phyloP scores from a whole-genome alignment of 164 flowering plant genomes.

The Magnolia officinalis region DNA sequence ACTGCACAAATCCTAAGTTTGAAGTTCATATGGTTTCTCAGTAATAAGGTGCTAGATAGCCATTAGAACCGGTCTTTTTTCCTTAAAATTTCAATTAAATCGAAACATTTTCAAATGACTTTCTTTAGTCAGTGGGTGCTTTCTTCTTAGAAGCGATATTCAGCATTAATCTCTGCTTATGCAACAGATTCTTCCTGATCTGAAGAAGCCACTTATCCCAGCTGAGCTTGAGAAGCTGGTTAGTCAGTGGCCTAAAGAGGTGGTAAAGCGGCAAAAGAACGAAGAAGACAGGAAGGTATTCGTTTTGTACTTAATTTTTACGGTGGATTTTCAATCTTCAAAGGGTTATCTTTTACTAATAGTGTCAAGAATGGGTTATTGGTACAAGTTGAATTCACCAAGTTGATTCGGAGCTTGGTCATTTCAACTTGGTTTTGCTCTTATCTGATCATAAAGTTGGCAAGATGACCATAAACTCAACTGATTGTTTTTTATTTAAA shows the following conservation, averaged over 20 bases:
- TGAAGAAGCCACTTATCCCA: slow-evolving; percentile 34
- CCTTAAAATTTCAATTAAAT: too few relatives aligned
- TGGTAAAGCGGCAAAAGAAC: slow-evolving; percentile 48
- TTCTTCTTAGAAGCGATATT: background rate
- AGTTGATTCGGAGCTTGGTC: background rate
- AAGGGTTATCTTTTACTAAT: background rate
- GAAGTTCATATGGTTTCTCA: too few relatives aligned
- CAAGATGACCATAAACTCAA: background rate
- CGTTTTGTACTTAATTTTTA: background rate
- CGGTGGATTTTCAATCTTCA: background rate
- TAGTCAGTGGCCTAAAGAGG: slow-evolving; percentile 71
- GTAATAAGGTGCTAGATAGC: too few relatives aligned
- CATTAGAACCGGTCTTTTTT: too few relatives aligned
- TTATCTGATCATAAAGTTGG: background rate
- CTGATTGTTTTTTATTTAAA: background rate
- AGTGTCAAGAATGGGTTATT: too few relatives aligned
- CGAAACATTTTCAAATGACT: too few relatives aligned
- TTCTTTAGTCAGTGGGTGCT: background rate
- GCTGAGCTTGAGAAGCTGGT: slow-evolving; percentile 65
- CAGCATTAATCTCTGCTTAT: background rate
- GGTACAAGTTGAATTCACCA: background rate
- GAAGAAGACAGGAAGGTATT: slow-evolving; percentile 58
- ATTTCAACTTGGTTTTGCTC: background rate
- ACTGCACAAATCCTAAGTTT: background rate
- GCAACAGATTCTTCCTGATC: slow-evolving; percentile 52